phyloP scores from a whole-genome alignment of 805 yeast genomes.

The Suhomyces kilbournensis region DNA sequence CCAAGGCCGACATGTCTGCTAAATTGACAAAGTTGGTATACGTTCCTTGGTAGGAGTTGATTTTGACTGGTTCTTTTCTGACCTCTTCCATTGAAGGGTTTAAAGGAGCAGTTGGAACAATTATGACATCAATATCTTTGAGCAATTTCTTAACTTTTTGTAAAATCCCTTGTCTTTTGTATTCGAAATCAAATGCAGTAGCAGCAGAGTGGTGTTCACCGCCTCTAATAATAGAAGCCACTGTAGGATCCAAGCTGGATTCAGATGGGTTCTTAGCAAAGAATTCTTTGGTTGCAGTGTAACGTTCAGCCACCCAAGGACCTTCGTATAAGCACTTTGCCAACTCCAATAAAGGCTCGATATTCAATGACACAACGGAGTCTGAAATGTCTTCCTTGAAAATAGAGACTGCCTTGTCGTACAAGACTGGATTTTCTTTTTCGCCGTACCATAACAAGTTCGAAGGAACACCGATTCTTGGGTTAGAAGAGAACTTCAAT shows the following conservation, averaged over 20 bases:
- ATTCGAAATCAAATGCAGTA: slow-evolving; percentile 80
- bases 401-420: slow-evolving; percentile 53
- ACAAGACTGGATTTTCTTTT: slow-evolving; percentile 68
- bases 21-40: slow-evolving; percentile 96
- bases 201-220: slow-evolving; percentile 81
- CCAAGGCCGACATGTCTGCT: slow-evolving; percentile 88
- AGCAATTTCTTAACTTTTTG: slow-evolving; percentile 58
- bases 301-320: slow-evolving; percentile 98
- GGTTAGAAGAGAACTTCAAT: slow-evolving; percentile 53
- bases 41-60: slow-evolving; percentile 94
- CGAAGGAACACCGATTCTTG: slow-evolving; percentile 75
- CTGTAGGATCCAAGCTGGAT: slow-evolving; percentile 79
- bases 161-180: slow-evolving; percentile 77
- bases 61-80: slow-evolving; percentile 69
- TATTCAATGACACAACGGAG: slow-evolving; percentile 60
- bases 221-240: slow-evolving; percentile 65
- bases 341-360: slow-evolving; percentile 69
- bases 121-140: slow-evolving; percentile 63
- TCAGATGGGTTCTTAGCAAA: slow-evolving; percentile 67
- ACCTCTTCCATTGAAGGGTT: slow-evolving; percentile 80
- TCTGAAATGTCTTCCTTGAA: slow-evolving; percentile 45
- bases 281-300: slow-evolving; percentile 74
- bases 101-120: slow-evolving; percentile 93
- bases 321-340: slow-evolving; percentile 93
- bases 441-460: slow-evolving; percentile 80